Percentiles rank a stretch among this genome's conserved stretches.
phyloP scores from a whole-genome alignment of 176 grass and related monocot species.

The sorghum (Sorghum bicolor) region DNA sequence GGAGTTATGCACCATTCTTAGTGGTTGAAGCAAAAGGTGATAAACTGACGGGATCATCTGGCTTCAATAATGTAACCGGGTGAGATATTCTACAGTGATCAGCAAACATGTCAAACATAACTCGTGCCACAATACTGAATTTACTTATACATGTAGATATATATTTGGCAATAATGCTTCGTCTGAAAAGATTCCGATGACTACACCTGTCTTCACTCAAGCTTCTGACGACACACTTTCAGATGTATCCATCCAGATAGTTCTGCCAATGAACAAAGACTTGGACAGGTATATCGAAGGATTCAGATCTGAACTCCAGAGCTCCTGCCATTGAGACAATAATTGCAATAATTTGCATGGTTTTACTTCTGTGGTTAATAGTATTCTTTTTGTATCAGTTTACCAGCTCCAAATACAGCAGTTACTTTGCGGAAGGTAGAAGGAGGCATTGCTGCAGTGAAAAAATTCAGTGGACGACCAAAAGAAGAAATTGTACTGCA shows the following conservation, averaged over 20 bases:
- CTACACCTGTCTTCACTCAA: slow-evolving; percentile 93
- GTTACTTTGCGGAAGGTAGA: slow-evolving; percentile 58
- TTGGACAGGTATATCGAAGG: slow-evolving; percentile 46
- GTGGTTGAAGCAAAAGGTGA: slow-evolving; percentile 90
- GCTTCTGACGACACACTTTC: slow-evolving; percentile 66
- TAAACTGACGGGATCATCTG: slow-evolving; percentile 86
- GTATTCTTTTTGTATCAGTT: slow-evolving; percentile 45
- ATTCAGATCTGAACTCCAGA: background rate
- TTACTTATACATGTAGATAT: slow-evolving; percentile 56
- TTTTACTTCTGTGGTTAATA: slow-evolving; percentile 12
- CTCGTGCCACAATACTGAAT: slow-evolving; percentile 1
- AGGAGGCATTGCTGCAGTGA: slow-evolving; percentile 59
- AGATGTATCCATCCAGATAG: slow-evolving; percentile 85
- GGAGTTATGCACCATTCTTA: slow-evolving; percentile 70
- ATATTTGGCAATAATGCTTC: slow-evolving; percentile 93
- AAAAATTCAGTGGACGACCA: slow-evolving; percentile 76
- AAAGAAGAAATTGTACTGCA: slow-evolving; percentile 62
- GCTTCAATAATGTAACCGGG: slow-evolving; percentile 91
- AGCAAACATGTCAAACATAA: background rate
- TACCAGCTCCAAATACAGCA: slow-evolving; percentile 53
- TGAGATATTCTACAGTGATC: slow-evolving; percentile 32
- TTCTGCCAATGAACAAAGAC: slow-evolving; percentile 73
- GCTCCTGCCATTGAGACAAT: background rate
- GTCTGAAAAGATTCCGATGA: slow-evolving; percentile 91
- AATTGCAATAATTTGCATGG: background rate